Conservation (phyloP, 2,329 filamentous ascomycete genomes). For the Xylariaceae sp. region DNA sequence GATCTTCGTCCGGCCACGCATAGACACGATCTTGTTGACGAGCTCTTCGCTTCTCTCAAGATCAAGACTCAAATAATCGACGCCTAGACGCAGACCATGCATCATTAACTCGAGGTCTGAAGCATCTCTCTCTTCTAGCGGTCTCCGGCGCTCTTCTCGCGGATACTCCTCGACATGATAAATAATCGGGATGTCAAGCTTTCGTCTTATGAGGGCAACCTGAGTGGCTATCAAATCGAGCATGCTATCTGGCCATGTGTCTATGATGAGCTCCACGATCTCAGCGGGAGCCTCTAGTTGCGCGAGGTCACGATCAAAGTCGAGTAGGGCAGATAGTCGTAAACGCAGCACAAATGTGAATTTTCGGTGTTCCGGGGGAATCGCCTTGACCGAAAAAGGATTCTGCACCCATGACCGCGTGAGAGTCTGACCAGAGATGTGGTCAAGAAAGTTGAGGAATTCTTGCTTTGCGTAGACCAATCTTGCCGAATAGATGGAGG, state of each 20-base stretch:
- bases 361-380: constrained; percentile 51
- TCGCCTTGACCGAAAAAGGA: constrained; percentile 54
- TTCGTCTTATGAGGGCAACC: constrained; percentile 52
- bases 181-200: constrained; percentile 51
- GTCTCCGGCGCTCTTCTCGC: constrained; percentile 37
- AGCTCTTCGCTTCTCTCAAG: constrained; percentile 48
- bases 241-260: constrained; percentile 49
- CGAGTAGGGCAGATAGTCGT: constrained; percentile 53
- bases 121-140: constrained; percentile 35
- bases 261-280: constrained; percentile 55
- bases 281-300: constrained; percentile 54
- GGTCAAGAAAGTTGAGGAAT: constrained; percentile 54
- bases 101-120: constrained; percentile 54
- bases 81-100: constrained; percentile 59
- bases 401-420: constrained; percentile 51
- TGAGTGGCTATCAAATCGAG: constrained; percentile 47
- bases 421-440: constrained; percentile 48
- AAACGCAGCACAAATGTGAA: constrained; percentile 59
- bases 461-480: constrained; percentile 56
- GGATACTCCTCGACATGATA: constrained; percentile 50
- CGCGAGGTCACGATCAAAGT: constrained; percentile 44
- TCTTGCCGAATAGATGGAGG: constrained; percentile 48
- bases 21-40: constrained; percentile 44
- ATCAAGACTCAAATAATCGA: constrained; percentile 61
- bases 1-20: constrained; percentile 53